phyloP scores from a whole-genome alignment of 2,329 filamentous ascomycete genomes.

The Colletotrichum liriopes region DNA sequence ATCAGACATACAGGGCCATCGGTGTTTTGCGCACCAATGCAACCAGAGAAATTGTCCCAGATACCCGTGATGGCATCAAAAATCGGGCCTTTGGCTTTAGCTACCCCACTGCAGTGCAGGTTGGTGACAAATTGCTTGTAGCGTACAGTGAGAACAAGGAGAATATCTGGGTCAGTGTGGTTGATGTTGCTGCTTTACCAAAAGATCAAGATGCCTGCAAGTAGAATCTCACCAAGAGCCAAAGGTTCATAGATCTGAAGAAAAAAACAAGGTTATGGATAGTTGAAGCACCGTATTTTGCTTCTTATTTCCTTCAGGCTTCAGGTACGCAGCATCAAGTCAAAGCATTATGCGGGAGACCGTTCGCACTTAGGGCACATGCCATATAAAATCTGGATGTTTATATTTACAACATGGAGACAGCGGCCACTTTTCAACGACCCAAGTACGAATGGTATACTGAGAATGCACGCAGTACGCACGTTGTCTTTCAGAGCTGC shows the following conservation, averaged over 20 bases:
- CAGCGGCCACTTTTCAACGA: not conserved
- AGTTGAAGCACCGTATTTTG: too few relatives aligned
- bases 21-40: conserved; percentile 47
- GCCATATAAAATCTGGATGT: too few relatives aligned
- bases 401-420: too few relatives aligned
- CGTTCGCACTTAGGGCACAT: too few relatives aligned
- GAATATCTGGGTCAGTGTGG: conserved; percentile 48
- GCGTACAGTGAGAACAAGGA: conserved; percentile 49
- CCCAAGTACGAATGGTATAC: too few relatives aligned
- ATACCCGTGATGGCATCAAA: conserved; percentile 46
- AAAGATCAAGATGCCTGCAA: conserved; percentile 2
- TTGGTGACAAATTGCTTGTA: conserved; percentile 45
- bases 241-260: too few relatives aligned
- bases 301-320: too few relatives aligned
- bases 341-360: too few relatives aligned
- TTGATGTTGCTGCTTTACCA: conserved; percentile 43
- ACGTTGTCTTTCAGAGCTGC: too few relatives aligned
- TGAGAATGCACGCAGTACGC: too few relatives aligned
- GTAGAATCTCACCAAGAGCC: not conserved
- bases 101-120: conserved; percentile 46
- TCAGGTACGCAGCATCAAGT: too few relatives aligned
- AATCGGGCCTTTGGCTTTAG: conserved; percentile 45
- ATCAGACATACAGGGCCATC: conserved; percentile 37
- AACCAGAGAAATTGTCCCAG: conserved; percentile 44
- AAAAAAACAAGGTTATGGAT: not conserved